Conservation (phyloP, 352 stramenopile species). For the Phytopythium ostracodes region DNA sequence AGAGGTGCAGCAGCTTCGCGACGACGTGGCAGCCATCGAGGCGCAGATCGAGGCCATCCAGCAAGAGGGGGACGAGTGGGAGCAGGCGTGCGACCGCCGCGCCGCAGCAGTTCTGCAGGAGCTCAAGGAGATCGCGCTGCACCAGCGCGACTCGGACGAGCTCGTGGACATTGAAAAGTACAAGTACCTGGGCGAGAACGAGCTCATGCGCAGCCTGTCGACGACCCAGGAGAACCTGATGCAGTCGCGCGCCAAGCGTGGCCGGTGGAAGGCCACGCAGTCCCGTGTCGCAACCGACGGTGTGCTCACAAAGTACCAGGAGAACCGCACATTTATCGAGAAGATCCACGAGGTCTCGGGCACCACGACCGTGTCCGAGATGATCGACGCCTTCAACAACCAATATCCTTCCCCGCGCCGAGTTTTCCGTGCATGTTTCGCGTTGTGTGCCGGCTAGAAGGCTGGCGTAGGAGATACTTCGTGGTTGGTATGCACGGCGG, state of each 20-base stretch:
- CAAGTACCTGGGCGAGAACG: conserved; percentile 69
- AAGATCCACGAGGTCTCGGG: conserved; percentile 80
- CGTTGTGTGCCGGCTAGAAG: background rate
- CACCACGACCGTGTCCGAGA: conserved; percentile 71
- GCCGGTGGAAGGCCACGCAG: conserved; percentile 68
- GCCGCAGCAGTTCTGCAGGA: conserved; percentile 55
- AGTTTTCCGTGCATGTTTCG: conserved; percentile 1
- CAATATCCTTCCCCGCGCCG: conserved; percentile 44
- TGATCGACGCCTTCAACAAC: conserved; percentile 85
- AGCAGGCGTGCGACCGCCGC: conserved; percentile 47
- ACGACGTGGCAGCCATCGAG: conserved; percentile 50
- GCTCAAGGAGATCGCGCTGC: conserved; percentile 61
- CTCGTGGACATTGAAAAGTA: conserved; percentile 52
- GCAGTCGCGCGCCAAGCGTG: conserved; percentile 47
- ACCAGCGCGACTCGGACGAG: conserved; percentile 51
- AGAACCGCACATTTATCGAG: conserved; percentile 78
- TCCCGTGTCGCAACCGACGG: conserved; percentile 58
- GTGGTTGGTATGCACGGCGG: conserved; percentile 13
- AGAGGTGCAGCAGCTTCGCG: conserved; percentile 53
- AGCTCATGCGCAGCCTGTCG: conserved; percentile 57
- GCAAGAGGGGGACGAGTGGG: conserved; percentile 56
- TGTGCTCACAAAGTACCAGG: conserved; percentile 72
- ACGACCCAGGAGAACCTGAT: conserved; percentile 46
- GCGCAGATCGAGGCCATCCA: conserved; percentile 56
- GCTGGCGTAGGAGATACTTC: background rate